Evolutionary conservation across 495 filamentous ascomycete species (phyloP).

Genomic region (Chlorociboria aeruginascens): DNA sequence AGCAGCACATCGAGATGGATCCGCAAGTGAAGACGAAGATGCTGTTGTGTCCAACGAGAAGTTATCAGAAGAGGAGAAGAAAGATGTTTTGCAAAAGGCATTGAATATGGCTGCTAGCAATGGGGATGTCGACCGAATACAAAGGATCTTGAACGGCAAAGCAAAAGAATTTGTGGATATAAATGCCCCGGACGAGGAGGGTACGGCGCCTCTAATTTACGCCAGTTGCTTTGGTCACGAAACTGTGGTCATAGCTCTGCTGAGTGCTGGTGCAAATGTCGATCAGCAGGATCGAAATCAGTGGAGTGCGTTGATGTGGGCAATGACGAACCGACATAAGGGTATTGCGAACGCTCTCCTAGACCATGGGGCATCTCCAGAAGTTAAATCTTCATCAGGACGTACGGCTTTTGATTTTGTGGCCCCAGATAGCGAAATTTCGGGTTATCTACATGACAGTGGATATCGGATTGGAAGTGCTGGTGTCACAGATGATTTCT

Average conservation of each 20-base stretch:
- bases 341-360: conserved; percentile 83
- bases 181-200: conserved; percentile 86
- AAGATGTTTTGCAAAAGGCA: conserved; percentile 66
- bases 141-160: conserved; percentile 61
- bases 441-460: conserved; percentile 83
- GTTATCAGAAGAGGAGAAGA: conserved; percentile 67
- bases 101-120: conserved; percentile 96
- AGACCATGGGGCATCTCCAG: conserved; percentile 88
- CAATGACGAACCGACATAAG: conserved; percentile 97
- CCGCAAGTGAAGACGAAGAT: conserved; percentile 65
- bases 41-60: conserved; percentile 61
- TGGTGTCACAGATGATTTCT: conserved; percentile 91
- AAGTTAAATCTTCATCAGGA: conserved; percentile 86
- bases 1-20: conserved; percentile 67
- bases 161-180: conserved; percentile 73
- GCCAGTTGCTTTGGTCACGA: conserved; percentile 99
- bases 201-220: conserved; percentile 90
- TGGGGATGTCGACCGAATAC: conserved; percentile 75
- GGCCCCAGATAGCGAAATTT: conserved; percentile 89
- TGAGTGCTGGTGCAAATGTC: conserved; percentile 80
- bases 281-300: conserved; percentile 91
- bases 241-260: conserved; percentile 70
- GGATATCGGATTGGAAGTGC: conserved; percentile 81
- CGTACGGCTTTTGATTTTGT: conserved; percentile 96
- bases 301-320: conserved; percentile 99